Conservation (phyloP, 1,284 basidiomycete species). For the Cystobasidium sp. region DNA sequence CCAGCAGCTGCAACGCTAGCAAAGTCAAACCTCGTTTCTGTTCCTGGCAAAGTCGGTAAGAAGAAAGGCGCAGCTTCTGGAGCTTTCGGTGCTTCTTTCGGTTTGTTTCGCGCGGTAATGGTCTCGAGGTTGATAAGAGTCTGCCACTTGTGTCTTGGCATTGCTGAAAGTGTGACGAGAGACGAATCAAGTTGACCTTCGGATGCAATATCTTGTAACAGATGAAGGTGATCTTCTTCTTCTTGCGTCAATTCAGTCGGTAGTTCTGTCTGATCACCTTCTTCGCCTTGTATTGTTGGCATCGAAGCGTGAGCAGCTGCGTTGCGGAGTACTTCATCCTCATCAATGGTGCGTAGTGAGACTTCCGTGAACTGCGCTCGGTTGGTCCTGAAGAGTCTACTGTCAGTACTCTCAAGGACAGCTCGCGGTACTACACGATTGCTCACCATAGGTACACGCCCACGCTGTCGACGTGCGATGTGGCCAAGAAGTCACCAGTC, state of each 20-base stretch:
- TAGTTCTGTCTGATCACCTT: constrained; percentile 62
- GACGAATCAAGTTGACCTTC: constrained; percentile 84
- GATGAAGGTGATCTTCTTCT: constrained; percentile 61
- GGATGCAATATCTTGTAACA: constrained; percentile 67
- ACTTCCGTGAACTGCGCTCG: constrained; percentile 89
- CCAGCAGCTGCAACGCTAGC: constrained; percentile 15
- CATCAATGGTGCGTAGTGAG: constrained; percentile 75
- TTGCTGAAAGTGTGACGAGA: constrained; percentile 84
- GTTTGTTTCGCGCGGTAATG: constrained; percentile 94
- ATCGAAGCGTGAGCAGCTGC: constrained; percentile 63
- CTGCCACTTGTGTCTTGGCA: constrained; percentile 94
- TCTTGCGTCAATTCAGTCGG: constrained; percentile 42
- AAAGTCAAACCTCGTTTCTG: constrained; percentile 74
- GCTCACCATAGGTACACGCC: constrained; percentile 88
- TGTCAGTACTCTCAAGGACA: not conserved
- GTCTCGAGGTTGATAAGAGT: constrained; percentile 93
- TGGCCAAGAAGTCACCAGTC: constrained; percentile 93
- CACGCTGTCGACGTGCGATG: constrained; percentile 89
- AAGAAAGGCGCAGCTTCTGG: constrained; percentile 97
- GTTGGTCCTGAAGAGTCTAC: constrained; percentile 73
- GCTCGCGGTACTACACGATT: not conserved
- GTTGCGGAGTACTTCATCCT: constrained; percentile 67
- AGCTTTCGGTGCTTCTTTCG: constrained; percentile 90
- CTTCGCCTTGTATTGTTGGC: constrained; percentile 79
- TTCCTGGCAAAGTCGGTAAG: constrained; percentile 83